A percentile compares a stretch with the other conserved stretches of the same genome.
Conservation (phyloP, 192 early-diverging fungal species). For the Gamsiella multidivaricata region DNA sequence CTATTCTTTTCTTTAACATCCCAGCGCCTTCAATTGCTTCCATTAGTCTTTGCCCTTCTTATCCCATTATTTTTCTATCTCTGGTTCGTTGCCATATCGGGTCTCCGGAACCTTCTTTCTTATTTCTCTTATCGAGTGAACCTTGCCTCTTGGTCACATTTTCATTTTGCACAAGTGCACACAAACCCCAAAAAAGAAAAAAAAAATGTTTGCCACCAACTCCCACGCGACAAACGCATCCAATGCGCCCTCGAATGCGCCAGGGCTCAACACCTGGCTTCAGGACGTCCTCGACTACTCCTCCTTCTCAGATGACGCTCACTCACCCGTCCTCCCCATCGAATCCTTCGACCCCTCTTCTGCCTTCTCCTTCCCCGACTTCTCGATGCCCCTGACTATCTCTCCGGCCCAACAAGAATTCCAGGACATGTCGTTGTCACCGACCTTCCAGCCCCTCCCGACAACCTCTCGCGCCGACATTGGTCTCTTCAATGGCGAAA, state of each 20-base stretch:
- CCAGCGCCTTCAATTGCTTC: neutral
- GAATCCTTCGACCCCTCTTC: slow-evolving; percentile 25
- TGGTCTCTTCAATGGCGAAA: slow-evolving; percentile 7
- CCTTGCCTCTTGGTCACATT: slow-evolving; percentile 18
- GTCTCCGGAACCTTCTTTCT: slow-evolving; percentile 22
- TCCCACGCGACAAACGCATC: neutral
- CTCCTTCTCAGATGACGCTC: slow-evolving; percentile 23
- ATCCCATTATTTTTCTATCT: neutral
- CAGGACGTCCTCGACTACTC: slow-evolving; percentile 39
- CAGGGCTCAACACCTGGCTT: slow-evolving; percentile 9
- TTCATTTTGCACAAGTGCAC: neutral
- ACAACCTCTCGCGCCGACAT: neutral
- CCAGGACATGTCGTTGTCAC: neutral
- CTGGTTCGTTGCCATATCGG: too few species aligned
- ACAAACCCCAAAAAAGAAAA: neutral
- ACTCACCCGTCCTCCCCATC: slow-evolving; percentile 25
- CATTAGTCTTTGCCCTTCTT: neutral
- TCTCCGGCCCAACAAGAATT: neutral
- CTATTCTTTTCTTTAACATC: neutral
- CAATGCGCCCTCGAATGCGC: neutral
- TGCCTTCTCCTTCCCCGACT: slow-evolving; percentile 24
- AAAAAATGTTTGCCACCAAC: slow-evolving; percentile 7
- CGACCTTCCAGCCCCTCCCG: neutral
- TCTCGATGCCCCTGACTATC: neutral
- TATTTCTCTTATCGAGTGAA: neutral